phyloP scores from a whole-genome alignment of 2,329 filamentous ascomycete genomes.

The Raffaelea deltoideospora region DNA sequence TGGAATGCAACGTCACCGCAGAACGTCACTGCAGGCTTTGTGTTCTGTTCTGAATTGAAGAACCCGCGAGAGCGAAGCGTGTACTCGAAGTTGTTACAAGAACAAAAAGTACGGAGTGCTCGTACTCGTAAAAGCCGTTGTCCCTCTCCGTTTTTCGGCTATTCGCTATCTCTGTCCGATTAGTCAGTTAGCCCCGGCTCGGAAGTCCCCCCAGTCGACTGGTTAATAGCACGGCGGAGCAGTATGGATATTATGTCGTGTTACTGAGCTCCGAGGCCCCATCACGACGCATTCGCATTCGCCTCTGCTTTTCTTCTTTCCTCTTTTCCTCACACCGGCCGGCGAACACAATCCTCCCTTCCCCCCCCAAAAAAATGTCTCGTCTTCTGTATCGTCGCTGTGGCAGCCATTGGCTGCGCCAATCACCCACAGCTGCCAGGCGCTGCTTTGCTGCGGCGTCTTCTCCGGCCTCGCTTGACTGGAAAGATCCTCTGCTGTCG shows the following conservation, averaged over 20 bases:
- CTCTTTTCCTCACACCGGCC: background rate
- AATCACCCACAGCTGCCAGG: conserved; percentile 1
- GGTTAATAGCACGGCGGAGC: background rate
- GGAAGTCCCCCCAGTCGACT: too few species aligned
- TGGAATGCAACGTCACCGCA: too few species aligned
- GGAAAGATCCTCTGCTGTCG: conserved; percentile 74
- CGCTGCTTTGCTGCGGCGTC: conserved; percentile 7
- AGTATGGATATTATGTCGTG: background rate
- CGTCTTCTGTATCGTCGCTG: conserved; percentile 6
- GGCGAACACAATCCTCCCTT: too few species aligned
- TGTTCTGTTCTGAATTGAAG: too few species aligned
- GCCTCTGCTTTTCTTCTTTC: background rate
- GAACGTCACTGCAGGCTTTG: too few species aligned
- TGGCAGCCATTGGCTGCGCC: conserved; percentile 6
- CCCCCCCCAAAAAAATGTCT: too few species aligned
- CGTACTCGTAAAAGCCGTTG: too few species aligned
- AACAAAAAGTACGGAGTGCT: too few species aligned
- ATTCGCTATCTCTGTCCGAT: background rate
- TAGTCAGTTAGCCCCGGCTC: conserved; percentile 1
- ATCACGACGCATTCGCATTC: background rate
- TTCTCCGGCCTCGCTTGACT: conserved; percentile 48
- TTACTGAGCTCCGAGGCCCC: background rate
- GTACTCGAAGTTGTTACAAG: too few species aligned
- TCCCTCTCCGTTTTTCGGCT: conserved; percentile 3
- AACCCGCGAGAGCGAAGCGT: too few species aligned